Evolutionary conservation across 768 basidiomycete genomes (phyloP), one percentile per base, ranked within the genome.

Genomic region (Tylopilus plumbeoviolaceoides): DNA sequence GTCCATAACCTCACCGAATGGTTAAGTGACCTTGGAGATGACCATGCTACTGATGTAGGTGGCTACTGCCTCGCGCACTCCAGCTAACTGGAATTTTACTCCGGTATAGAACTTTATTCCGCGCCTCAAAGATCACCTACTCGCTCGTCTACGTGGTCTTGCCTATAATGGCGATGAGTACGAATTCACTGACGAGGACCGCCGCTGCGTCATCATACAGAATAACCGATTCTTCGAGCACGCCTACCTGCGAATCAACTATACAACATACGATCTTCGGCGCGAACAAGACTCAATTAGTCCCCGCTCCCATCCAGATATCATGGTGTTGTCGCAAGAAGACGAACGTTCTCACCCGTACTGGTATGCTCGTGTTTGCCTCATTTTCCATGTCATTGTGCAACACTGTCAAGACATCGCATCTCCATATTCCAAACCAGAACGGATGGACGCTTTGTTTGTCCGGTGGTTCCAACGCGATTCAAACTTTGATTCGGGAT

Each of bases 241-340:
- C 63, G 67, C 53, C 0, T 30, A 30, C 30, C n/a, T 38, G 63
- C 0, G 51, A 48, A 40, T 71, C 44, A 69, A 70, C 35, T 69
- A 68, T 43, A 71, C 66, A 0, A 67, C 65, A 0, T 70, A 70
- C 18, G 54, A 70, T 43, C 21, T 66, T 3, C 48, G 38, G n/a
- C 54, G 20, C 45, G 48, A 53, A 2, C 73, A 77, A 53, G 75
- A 80, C 52, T 59, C 66, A 0, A 61, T 79, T 51, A 76, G 78
- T 40, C 70, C 73, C 3, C 47, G 55, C 1, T 63, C 15, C 3
- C 62, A 33, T n/a, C n/a, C 66, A 4, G 62, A 76, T 41, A 57
- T 80, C 30, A 74, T 77, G 69, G 45, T 46, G 8, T 23, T 46
- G n/a, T 46, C 20, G 2, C 31, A 48, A 2, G 39, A 48, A 11